Evolutionary conservation across 23 red algal genomes (phyloP).

Genomic region (Gracilariopsis chorda): DNA sequence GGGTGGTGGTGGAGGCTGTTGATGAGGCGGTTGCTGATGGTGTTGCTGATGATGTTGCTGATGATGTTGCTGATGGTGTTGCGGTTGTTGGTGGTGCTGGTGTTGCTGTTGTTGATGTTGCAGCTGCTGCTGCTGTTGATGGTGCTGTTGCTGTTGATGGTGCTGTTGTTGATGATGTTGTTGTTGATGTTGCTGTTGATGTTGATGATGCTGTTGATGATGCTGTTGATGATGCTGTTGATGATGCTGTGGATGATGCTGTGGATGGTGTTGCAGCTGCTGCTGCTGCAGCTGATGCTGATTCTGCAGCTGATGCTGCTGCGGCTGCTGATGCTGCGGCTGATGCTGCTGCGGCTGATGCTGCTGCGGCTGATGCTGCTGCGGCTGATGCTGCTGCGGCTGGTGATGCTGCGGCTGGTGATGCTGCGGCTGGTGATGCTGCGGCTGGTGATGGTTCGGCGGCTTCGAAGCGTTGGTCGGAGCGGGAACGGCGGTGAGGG

Average conservation of each 20-base stretch:
- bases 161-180: too few species aligned
- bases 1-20: too few species aligned
- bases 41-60: too few species aligned
- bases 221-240: too few species aligned
- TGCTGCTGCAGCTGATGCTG: neutral
- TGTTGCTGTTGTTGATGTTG: too few species aligned
- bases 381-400: neutral
- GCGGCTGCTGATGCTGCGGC: neutral
- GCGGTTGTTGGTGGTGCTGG: too few species aligned
- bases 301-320: neutral
- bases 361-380: neutral
- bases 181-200: too few species aligned
- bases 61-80: too few species aligned
- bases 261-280: neutral
- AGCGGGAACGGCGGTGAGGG: neutral
- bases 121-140: too few species aligned
- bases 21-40: too few species aligned
- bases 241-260: neutral
- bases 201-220: too few species aligned
- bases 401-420: neutral
- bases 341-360: neutral
- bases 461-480: neutral
- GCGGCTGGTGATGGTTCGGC: neutral
- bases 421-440: neutral
- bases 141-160: too few species aligned